These are phyloP conservation scores for Vitis hybrid DNA, from an alignment of 177 flowering plant genomes.

Conservation along the genomic window DNA sequence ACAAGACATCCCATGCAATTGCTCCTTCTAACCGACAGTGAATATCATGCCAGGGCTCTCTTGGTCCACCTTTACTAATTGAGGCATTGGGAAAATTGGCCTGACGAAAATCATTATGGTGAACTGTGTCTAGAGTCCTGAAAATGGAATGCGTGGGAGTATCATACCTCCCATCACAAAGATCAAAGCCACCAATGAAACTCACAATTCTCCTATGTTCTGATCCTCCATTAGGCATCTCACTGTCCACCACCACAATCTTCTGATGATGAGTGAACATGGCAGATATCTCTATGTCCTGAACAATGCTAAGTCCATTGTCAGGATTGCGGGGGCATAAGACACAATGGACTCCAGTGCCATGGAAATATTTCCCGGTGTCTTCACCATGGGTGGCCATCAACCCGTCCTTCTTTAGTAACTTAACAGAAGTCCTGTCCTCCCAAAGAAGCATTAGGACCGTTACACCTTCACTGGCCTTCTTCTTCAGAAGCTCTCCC, in stretches of 20 bases:
- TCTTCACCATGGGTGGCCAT: constrained; percentile 15
- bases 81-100: constrained; percentile 42
- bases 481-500: constrained; percentile 9
- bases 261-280: constrained; percentile 66
- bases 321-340: constrained; percentile 56
- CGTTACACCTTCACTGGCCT: constrained; percentile 8
- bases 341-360: constrained; percentile 12
- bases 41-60: constrained; percentile 68
- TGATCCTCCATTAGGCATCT: constrained; percentile 26
- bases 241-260: constrained; percentile 45
- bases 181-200: constrained; percentile 57
- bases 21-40: constrained; percentile 53
- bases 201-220: constrained; percentile 44
- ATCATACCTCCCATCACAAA: constrained; percentile 59
- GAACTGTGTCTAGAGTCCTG: constrained; percentile 41
- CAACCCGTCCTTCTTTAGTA: constrained; percentile 4
- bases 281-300: constrained; percentile 33
- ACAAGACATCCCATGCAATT: constrained; percentile 57
- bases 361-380: background rate
- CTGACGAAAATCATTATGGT: constrained; percentile 55
- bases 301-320: constrained; percentile 40
- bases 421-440: constrained; percentile 1
- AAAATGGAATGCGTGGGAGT: constrained; percentile 49
- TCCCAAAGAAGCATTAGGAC: constrained; percentile 16
- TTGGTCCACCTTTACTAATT: constrained; percentile 51